phyloP scores from a whole-genome alignment of 306 rosid species.

The Styphnolobium japonicum region DNA sequence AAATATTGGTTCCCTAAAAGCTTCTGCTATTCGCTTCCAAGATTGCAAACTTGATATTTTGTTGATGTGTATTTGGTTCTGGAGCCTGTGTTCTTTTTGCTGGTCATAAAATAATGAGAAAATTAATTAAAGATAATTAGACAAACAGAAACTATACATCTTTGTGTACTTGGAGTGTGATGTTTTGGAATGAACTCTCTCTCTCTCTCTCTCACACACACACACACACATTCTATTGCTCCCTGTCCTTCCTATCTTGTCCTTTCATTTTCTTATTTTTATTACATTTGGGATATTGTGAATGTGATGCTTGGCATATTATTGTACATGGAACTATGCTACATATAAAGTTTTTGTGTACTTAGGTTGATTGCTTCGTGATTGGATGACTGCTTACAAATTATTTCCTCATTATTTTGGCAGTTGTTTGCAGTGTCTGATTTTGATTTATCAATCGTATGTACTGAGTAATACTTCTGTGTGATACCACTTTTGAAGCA shows the following conservation, averaged over 20 bases:
- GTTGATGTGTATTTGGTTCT: constrained; percentile 17
- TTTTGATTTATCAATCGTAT: constrained; percentile 19
- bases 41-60: constrained; percentile 19
- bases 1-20: constrained; percentile 4
- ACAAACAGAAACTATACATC: neutral
- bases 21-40: constrained; percentile 21
- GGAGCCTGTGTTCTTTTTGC: constrained; percentile 12
- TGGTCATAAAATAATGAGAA: neutral
- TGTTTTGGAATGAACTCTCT: constrained; percentile 27
- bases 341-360: neutral
- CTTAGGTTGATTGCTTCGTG: constrained; percentile 11
- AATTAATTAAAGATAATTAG: neutral
- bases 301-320: constrained; percentile 17
- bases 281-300: neutral
- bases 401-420: neutral
- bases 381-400: neutral
- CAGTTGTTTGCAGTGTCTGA: neutral
- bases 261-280: neutral
- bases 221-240: constrained; percentile 12
- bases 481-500: neutral
- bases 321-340: neutral
- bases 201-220: no score
- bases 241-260: neutral
- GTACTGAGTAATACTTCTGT: neutral
- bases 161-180: constrained; percentile 17